Evolutionary conservation across 495 filamentous ascomycete genomes (phyloP).

Genomic region (Hypoxylon intermedium): DNA sequence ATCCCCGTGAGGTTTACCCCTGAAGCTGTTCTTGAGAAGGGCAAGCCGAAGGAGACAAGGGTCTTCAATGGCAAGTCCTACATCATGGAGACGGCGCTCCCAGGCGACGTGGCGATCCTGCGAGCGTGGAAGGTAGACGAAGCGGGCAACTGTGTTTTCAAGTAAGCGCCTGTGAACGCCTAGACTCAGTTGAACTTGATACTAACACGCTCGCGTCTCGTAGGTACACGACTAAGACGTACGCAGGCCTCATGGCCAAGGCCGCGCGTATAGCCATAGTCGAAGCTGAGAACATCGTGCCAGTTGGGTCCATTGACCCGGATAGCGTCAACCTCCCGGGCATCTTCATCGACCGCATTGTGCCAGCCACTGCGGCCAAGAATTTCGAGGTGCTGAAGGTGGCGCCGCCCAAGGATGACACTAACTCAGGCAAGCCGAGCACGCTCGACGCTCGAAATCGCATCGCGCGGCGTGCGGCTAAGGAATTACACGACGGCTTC

Average conservation of each 20-base stretch:
- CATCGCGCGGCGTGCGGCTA: slow-evolving; percentile 65
- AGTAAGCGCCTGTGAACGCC: slow-evolving; percentile 37
- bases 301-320: slow-evolving; percentile 63
- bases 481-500: slow-evolving; percentile 68
- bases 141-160: slow-evolving; percentile 68
- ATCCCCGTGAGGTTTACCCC: slow-evolving; percentile 63
- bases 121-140: slow-evolving; percentile 70
- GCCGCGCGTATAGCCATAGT: slow-evolving; percentile 69
- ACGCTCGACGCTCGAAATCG: slow-evolving; percentile 57
- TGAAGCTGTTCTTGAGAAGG: slow-evolving; percentile 61
- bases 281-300: slow-evolving; percentile 73
- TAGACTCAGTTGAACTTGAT: neutral
- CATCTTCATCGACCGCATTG: slow-evolving; percentile 69
- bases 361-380: slow-evolving; percentile 61
- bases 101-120: slow-evolving; percentile 68
- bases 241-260: slow-evolving; percentile 66
- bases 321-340: slow-evolving; percentile 66
- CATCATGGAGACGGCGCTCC: slow-evolving; percentile 68
- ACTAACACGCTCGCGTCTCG: neutral
- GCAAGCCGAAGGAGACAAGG: slow-evolving; percentile 62
- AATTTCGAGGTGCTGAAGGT: slow-evolving; percentile 63
- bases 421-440: slow-evolving; percentile 15
- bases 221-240: slow-evolving; percentile 67
- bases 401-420: slow-evolving; percentile 27
- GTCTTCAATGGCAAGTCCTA: slow-evolving; percentile 65